Evolutionary conservation across 805 yeast genomes (phyloP), one percentile per base, ranked within the genome.

Genomic region (Yarrowia sp.): DNA sequence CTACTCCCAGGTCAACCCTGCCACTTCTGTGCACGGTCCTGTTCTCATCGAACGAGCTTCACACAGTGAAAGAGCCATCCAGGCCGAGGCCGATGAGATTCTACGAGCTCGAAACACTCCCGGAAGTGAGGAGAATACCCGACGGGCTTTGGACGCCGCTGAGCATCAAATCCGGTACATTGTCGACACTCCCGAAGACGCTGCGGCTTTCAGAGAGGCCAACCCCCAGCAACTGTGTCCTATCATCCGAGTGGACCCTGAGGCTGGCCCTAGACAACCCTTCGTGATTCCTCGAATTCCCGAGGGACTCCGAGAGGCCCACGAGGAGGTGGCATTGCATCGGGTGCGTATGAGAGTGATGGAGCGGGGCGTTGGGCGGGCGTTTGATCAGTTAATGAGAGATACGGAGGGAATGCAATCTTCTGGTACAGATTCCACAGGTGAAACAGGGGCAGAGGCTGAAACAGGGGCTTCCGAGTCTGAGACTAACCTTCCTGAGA

Each of bases 401-500:
- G 32, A 26, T n/a, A 45, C 22, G 9, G 48, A n/a, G 46, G 19
- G 35, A 5, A 46, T 11, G 11, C 0, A 38, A 1, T 14, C 52
- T 14, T 35, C 59, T 38, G 35, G 12, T 7, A 19, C 40, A 2
- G 5, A 48, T 26, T 2, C 32, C 15, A 48, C 52, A 22, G 52
- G 26, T 45, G 49, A 48, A 36, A 10, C 22, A 12, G 11, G n/a
- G 52, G 11, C 32, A 26, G 32, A 26, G 19, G 19, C 38, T 56
- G 63, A 42, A n/a, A 26, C 63, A 41, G 63, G 48, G 32, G 40
- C 38, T 41, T 38, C 41, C 11, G 61, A 55, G 61, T 2, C 61
- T 9, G 65, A 59, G 41, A n/a, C 48, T n/a, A 63, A 22, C 16
- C 26, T 48, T 26, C 46, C 67, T 7, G 73, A 73, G 19, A 74